These are phyloP conservation scores for Begonia fuchsioides DNA, from an alignment of 306 rosid genomes.

Conservation along the genomic window DNA sequence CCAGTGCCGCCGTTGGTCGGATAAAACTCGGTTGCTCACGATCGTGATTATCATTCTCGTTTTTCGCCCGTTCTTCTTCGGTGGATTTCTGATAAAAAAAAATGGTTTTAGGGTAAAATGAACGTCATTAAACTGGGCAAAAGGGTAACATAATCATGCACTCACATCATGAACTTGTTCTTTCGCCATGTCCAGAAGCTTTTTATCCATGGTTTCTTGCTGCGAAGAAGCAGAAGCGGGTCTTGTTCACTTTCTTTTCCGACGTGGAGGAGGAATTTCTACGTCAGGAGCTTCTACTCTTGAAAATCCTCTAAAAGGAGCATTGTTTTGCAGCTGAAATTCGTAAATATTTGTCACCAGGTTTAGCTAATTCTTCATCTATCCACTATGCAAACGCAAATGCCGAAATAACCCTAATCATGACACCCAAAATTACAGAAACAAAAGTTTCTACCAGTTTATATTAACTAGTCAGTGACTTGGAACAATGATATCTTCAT, in stretches of 20 bases:
- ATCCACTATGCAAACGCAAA: no score
- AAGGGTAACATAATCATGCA: slow-evolving; percentile 12
- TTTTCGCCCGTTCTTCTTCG: slow-evolving; percentile 31
- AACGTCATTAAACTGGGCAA: background rate
- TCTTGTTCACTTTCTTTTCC: slow-evolving; percentile 70
- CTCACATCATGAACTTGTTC: slow-evolving; percentile 57
- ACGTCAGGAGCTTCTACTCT: slow-evolving; percentile 60
- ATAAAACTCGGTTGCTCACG: slow-evolving; percentile 26
- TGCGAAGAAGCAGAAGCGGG: slow-evolving; percentile 28
- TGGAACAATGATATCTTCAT: no score
- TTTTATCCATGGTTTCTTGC: slow-evolving; percentile 55
- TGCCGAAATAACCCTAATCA: no score
- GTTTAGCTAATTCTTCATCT: no score
- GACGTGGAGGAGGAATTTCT: slow-evolving; percentile 96
- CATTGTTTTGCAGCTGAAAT: slow-evolving; percentile 88
- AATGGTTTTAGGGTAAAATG: slow-evolving; percentile 9
- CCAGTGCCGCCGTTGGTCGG: slow-evolving; percentile 18
- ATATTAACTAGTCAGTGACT: no score
- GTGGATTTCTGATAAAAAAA: slow-evolving; percentile 27
- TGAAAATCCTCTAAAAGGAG: slow-evolving; percentile 60
- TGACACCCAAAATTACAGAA: no score
- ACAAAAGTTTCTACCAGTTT: no score
- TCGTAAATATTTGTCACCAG: slow-evolving; percentile 5
- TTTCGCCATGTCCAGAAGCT: slow-evolving; percentile 51
- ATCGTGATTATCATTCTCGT: slow-evolving; percentile 35